A percentile compares a stretch with the other conserved stretches of the same genome.
Evolutionary conservation across 345 rosid genomes (phyloP).

Genomic region (Jatropha curcas): DNA sequence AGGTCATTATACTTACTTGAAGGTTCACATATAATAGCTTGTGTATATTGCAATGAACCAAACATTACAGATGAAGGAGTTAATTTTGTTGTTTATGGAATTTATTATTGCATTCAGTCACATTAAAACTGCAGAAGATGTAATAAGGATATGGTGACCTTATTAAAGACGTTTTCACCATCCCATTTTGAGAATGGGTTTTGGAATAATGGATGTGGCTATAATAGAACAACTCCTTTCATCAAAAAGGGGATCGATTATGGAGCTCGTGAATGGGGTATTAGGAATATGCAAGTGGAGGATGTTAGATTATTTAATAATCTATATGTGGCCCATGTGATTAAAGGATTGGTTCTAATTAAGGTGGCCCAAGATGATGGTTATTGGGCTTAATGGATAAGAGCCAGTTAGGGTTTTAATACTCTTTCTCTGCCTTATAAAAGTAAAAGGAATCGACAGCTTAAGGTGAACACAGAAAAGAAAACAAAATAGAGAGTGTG

Average conservation of each 20-base stretch:
- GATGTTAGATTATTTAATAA: too few species aligned
- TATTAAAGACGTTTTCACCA: constrained; percentile 78
- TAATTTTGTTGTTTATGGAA: constrained; percentile 46
- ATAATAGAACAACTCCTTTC: constrained; percentile 57
- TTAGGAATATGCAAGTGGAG: constrained; percentile 53
- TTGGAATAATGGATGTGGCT: constrained; percentile 77
- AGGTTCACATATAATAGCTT: constrained; percentile 43
- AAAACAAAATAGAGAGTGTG: too few species aligned
- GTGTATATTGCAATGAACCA: constrained; percentile 59
- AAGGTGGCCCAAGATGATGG: too few species aligned
- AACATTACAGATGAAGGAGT: constrained; percentile 49
- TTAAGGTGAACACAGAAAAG: too few species aligned
- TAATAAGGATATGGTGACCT: constrained; percentile 40
- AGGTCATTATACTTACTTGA: constrained; percentile 52
- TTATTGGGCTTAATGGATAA: too few species aligned
- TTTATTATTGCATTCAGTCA: constrained; percentile 45
- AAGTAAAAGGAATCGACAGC: too few species aligned
- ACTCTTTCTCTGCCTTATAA: too few species aligned
- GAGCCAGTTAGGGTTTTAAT: too few species aligned
- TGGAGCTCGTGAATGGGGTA: constrained; percentile 40
- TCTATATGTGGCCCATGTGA: too few species aligned
- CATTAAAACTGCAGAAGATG: constrained; percentile 43
- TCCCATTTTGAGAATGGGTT: constrained; percentile 81
- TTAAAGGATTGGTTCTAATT: too few species aligned
- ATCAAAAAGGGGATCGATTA: constrained; percentile 24